Evolutionary conservation across 345 rosid genomes (phyloP).

Genomic region (Raphanus raphanistrum): DNA sequence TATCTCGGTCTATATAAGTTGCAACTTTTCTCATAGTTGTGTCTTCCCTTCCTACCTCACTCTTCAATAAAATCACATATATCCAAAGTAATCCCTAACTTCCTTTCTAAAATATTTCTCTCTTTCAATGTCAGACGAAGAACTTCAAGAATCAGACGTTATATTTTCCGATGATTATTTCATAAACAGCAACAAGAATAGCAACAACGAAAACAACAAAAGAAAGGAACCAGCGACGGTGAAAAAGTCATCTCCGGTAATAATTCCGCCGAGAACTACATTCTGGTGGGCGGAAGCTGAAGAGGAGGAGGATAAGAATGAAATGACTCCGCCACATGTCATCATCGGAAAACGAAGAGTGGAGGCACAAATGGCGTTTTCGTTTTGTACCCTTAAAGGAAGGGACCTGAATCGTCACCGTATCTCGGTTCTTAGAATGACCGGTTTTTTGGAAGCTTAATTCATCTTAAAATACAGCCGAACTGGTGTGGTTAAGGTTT

Average conservation of each 20-base stretch:
- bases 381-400: constrained; percentile 75
- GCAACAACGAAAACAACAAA: constrained; percentile 7
- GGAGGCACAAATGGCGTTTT: constrained; percentile 70
- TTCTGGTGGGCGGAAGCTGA: constrained; percentile 26
- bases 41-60: constrained; percentile 8
- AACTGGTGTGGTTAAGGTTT: constrained; percentile 18
- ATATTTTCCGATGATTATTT: constrained; percentile 41
- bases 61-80: constrained; percentile 4
- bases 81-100: neutral
- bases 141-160: constrained; percentile 58
- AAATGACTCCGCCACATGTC: constrained; percentile 64
- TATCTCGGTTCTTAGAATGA: constrained; percentile 74
- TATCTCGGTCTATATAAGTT: constrained; percentile 32
- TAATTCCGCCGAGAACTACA: constrained; percentile 41
- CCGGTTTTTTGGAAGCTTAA: constrained; percentile 85
- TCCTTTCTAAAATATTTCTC: neutral
- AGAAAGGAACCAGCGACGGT: constrained; percentile 23
- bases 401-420: constrained; percentile 74
- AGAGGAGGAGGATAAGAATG: constrained; percentile 20
- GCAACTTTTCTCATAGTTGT: neutral
- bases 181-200: neutral
- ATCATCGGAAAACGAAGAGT: constrained; percentile 50
- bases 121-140: constrained; percentile 48
- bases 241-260: constrained; percentile 29
- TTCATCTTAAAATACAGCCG: neutral